Conservation (phyloP, 2,329 filamentous ascomycete species). For the Aspergillus sp. region DNA sequence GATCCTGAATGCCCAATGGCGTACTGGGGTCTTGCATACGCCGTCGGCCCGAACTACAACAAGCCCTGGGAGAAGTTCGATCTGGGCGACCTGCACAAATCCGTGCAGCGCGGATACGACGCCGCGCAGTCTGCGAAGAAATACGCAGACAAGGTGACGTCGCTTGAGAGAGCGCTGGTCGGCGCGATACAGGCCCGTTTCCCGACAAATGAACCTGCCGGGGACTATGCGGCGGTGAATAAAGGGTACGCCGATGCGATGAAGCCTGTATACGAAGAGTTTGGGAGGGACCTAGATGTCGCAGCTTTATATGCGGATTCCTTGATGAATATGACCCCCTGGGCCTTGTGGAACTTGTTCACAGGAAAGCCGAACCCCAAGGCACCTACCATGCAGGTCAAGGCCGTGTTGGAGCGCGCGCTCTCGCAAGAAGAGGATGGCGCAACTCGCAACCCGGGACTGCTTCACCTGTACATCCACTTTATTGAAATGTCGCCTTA, state of each 20-base stretch:
- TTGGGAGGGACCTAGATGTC: slow-evolving; percentile 61
- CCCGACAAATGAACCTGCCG: slow-evolving; percentile 40
- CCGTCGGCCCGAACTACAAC: slow-evolving; percentile 75
- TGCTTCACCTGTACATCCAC: slow-evolving; percentile 75
- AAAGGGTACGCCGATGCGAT: slow-evolving; percentile 62
- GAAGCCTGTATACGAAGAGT: slow-evolving; percentile 54
- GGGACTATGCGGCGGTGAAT: slow-evolving; percentile 50
- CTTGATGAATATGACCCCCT: slow-evolving; percentile 65
- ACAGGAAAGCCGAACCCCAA: slow-evolving; percentile 57
- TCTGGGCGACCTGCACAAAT: slow-evolving; percentile 53
- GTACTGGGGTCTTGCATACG: slow-evolving; percentile 55
- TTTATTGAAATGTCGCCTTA: slow-evolving; percentile 73
- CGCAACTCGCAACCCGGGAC: slow-evolving; percentile 60
- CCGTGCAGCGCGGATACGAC: slow-evolving; percentile 49
- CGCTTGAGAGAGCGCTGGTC: slow-evolving; percentile 61
- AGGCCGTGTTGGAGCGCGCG: slow-evolving; percentile 58
- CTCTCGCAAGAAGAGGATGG: slow-evolving; percentile 51
- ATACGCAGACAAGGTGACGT: slow-evolving; percentile 29
- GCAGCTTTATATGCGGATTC: slow-evolving; percentile 64
- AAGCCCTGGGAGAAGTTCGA: slow-evolving; percentile 76
- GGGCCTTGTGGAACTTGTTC: slow-evolving; percentile 62
- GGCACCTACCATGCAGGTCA: slow-evolving; percentile 60
- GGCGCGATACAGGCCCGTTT: slow-evolving; percentile 63
- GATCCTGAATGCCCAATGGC: slow-evolving; percentile 41
- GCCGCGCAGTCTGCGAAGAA: slow-evolving; percentile 48